A percentile compares a stretch with the other conserved stretches of the same genome.
Conservation (phyloP, 495 filamentous ascomycete species). For the Xylaria bambusicola region DNA sequence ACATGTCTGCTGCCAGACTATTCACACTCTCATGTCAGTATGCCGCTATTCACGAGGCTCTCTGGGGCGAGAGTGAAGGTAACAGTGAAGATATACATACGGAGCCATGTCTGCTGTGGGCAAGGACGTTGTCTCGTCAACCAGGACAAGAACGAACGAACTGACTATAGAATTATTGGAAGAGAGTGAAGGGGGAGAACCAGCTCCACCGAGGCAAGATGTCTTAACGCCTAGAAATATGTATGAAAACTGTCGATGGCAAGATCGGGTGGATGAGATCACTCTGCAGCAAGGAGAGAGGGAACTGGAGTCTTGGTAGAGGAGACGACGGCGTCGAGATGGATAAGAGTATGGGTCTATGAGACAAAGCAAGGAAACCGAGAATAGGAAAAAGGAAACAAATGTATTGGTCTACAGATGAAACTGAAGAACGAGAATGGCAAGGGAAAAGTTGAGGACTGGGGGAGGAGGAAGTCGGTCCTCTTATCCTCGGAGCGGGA, state of each 20-base stretch:
- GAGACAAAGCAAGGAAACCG: conserved; percentile 22
- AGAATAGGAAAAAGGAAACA: conserved; percentile 28
- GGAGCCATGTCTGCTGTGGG: conserved; percentile 51
- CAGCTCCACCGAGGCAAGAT: conserved; percentile 23
- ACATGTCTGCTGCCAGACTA: conserved; percentile 54
- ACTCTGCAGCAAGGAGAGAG: conserved; percentile 27
- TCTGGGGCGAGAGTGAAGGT: neutral
- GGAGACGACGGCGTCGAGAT: conserved; percentile 21
- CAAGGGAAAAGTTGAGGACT: conserved; percentile 18
- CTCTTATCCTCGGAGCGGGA: conserved; percentile 36
- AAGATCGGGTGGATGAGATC: conserved; percentile 19
- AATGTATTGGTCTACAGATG: conserved; percentile 35
- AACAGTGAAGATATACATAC: conserved; percentile 36
- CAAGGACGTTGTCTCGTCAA: conserved; percentile 36
- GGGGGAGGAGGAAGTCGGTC: conserved; percentile 29
- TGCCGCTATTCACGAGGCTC: neutral
- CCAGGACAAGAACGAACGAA: conserved; percentile 36
- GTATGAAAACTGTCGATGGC: conserved; percentile 18
- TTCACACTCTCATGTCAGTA: conserved; percentile 27
- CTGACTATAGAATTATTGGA: conserved; percentile 42
- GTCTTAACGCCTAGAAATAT: conserved; percentile 17
- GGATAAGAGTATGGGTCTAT: conserved; percentile 26
- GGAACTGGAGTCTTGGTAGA: conserved; percentile 19
- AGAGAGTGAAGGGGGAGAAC: conserved; percentile 27
- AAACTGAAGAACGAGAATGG: conserved; percentile 34